Evolutionary conservation across 495 filamentous ascomycete genomes (phyloP).

Genomic region (Penicillium paradoxum): DNA sequence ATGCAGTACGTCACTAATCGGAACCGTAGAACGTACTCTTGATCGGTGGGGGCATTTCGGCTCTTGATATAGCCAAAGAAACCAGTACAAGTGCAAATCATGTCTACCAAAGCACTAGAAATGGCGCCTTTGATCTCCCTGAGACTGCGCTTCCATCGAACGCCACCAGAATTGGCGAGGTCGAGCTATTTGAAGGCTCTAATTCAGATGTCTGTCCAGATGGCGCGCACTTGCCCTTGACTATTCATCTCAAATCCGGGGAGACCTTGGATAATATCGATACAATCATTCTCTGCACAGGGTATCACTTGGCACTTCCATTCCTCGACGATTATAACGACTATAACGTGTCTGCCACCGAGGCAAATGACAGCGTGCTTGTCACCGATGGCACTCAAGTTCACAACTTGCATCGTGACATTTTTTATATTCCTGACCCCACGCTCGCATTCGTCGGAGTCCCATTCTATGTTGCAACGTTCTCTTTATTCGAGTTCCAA

Average conservation of each 20-base stretch:
- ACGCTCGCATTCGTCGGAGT: constrained; percentile 58
- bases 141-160: constrained; percentile 43
- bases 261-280: constrained; percentile 48
- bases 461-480: constrained; percentile 56
- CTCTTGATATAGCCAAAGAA: constrained; percentile 56
- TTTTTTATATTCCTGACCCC: constrained; percentile 63
- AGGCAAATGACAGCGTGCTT: constrained; percentile 47
- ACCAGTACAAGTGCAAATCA: constrained; percentile 43
- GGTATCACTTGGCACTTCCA: constrained; percentile 58
- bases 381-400: constrained; percentile 60
- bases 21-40: constrained; percentile 49
- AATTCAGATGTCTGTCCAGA: constrained; percentile 24
- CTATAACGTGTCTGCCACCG: constrained; percentile 17
- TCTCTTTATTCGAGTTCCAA: constrained; percentile 63
- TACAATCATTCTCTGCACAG: constrained; percentile 56
- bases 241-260: constrained; percentile 36
- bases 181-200: constrained; percentile 26
- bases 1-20: not conserved
- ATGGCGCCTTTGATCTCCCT: constrained; percentile 53
- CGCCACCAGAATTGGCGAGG: constrained; percentile 46
- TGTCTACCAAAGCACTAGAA: constrained; percentile 56
- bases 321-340: constrained; percentile 49
- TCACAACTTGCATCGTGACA: constrained; percentile 64
- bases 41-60: constrained; percentile 57
- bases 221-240: constrained; percentile 33